phyloP scores from a whole-genome alignment of 2,329 filamentous ascomycete genomes.

The Colletotrichum sansevieriae region DNA sequence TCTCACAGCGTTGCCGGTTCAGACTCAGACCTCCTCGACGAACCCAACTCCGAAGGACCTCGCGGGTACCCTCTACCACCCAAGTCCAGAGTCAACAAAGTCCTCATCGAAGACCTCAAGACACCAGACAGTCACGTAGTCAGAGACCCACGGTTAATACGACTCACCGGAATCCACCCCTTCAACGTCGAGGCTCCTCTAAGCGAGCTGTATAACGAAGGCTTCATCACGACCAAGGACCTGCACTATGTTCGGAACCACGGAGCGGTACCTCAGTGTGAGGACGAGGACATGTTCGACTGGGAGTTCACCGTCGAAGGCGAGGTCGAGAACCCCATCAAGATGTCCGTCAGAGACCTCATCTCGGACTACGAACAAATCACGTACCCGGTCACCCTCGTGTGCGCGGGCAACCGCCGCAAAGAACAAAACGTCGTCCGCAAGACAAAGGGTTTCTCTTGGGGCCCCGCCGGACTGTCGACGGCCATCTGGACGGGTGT shows the following conservation, averaged over 20 bases:
- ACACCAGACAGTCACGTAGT: conserved; percentile 88
- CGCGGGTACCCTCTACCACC: conserved; percentile 76
- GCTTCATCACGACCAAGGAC: conserved; percentile 88
- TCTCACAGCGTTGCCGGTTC: conserved; percentile 50
- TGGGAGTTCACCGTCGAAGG: conserved; percentile 91
- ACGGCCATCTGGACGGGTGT: conserved; percentile 92
- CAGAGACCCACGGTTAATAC: conserved; percentile 84
- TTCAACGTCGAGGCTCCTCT: conserved; percentile 92
- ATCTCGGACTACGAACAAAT: conserved; percentile 82
- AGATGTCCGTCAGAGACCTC: conserved; percentile 78
- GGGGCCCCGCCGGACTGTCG: conserved; percentile 88
- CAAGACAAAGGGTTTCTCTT: conserved; percentile 94
- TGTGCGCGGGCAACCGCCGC: conserved; percentile 90
- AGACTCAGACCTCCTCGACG: conserved; percentile 39
- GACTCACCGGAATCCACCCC: conserved; percentile 88
- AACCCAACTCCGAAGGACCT: conserved; percentile 39
- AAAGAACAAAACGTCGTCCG: conserved; percentile 94
- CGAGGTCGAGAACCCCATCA: conserved; percentile 82
- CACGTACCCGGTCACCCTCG: conserved; percentile 88
- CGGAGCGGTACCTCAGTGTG: conserved; percentile 82
- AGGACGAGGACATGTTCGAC: conserved; percentile 77
- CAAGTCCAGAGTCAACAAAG: conserved; percentile 67
- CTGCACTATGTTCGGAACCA: conserved; percentile 95
- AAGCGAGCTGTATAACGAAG: conserved; percentile 80
- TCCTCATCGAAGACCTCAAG: conserved; percentile 81